Conservation (phyloP, 1,284 basidiomycete genomes). For the Taiwanofungus camphoratus region DNA sequence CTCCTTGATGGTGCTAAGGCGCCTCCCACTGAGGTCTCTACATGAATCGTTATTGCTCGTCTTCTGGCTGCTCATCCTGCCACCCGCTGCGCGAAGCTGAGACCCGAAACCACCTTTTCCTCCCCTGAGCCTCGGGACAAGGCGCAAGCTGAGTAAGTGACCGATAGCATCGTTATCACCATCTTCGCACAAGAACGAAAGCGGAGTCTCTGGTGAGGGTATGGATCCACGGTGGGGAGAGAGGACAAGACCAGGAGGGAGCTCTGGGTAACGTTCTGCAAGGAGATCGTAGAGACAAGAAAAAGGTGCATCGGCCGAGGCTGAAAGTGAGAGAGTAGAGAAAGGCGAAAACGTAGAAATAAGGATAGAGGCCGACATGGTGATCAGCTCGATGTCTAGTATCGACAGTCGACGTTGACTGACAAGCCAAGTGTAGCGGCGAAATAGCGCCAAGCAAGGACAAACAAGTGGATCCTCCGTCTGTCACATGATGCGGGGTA, state of each 20-base stretch:
- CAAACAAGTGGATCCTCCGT: too few relatives aligned
- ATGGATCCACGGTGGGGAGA: slow-evolving; percentile 47
- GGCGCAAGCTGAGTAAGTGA: slow-evolving; percentile 51
- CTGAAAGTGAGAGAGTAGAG: slow-evolving; percentile 59
- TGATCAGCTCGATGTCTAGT: too few relatives aligned
- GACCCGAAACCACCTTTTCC: slow-evolving; percentile 98
- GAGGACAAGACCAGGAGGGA: slow-evolving; percentile 50
- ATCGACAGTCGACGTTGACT: slow-evolving; percentile 1
- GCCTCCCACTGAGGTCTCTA: slow-evolving; percentile 85
- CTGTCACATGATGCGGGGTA: slow-evolving; percentile 6
- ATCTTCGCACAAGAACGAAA: slow-evolving; percentile 42
- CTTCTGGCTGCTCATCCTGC: slow-evolving; percentile 95
- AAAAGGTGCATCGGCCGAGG: slow-evolving; percentile 46
- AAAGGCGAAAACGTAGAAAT: slow-evolving; percentile 75
- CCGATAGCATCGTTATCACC: slow-evolving; percentile 13
- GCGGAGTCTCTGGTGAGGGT: slow-evolving; percentile 33
- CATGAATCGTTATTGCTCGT: slow-evolving; percentile 95
- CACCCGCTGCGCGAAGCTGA: slow-evolving; percentile 93
- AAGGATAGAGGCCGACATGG: slow-evolving; percentile 50
- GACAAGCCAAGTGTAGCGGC: slow-evolving; percentile 1
- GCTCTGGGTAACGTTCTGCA: slow-evolving; percentile 48
- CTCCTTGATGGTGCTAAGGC: slow-evolving; percentile 92
- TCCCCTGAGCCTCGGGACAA: slow-evolving; percentile 71
- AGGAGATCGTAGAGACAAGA: slow-evolving; percentile 48
- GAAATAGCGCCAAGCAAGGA: too few relatives aligned